A percentile compares a stretch with the other conserved stretches of the same genome.
phyloP scores from a whole-genome alignment of 2,329 filamentous ascomycete genomes.

The Cercospora zeae-maydis region DNA sequence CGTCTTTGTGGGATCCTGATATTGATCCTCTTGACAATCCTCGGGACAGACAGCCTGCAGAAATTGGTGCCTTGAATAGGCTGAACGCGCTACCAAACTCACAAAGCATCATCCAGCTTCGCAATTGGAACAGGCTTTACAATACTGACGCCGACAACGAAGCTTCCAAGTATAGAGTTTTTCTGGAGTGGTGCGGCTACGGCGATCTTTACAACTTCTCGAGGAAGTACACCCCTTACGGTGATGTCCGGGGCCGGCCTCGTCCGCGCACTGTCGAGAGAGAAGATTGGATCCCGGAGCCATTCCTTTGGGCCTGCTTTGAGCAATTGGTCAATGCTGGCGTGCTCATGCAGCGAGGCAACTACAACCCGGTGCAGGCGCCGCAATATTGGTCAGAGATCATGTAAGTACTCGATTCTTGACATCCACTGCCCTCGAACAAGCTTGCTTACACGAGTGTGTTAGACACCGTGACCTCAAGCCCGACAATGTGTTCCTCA shows the following conservation, averaged over 20 bases:
- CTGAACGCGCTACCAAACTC: background rate
- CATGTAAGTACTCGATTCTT: conserved; percentile 46
- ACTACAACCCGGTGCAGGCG: background rate
- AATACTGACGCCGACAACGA: background rate
- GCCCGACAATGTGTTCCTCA: conserved; percentile 96
- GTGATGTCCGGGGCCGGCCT: background rate
- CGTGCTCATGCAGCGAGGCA: conserved; percentile 5
- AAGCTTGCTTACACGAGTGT: background rate
- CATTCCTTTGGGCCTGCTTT: conserved; percentile 9
- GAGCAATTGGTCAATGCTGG: conserved; percentile 6
- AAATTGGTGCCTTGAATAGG: conserved; percentile 6
- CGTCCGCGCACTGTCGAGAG: background rate
- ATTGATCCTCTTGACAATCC: background rate
- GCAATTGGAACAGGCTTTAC: background rate
- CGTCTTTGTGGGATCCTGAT: conserved; percentile 3
- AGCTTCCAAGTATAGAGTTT: background rate
- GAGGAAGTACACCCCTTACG: conserved; percentile 2
- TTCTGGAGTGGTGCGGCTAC: conserved; percentile 7
- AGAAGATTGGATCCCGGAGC: conserved; percentile 10
- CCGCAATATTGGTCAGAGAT: conserved; percentile 60
- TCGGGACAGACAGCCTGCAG: background rate
- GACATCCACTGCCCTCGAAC: background rate
- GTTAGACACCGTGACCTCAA: conserved; percentile 79
- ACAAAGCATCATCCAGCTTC: conserved; percentile 1
- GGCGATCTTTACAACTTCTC: conserved; percentile 2